Evolutionary conservation across 2,329 filamentous ascomycete species (phyloP), one percentile per base, ranked within the genome.

Genomic region (Paraphaeosphaeria minitans): DNA sequence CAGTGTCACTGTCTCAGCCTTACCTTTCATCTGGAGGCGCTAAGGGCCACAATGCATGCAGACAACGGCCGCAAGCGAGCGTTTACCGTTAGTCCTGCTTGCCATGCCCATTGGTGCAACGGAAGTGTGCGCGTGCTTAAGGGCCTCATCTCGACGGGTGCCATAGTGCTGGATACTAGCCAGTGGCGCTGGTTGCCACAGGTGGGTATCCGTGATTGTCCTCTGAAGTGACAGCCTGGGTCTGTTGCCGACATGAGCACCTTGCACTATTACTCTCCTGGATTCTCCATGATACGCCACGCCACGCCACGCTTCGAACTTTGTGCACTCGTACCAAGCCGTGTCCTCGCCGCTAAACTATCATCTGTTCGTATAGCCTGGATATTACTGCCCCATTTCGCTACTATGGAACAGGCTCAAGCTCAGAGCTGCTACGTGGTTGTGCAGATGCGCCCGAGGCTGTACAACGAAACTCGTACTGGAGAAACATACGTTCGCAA

Each of bases 1-100:
- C 49, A 51, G 52, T 52, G 12, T 8, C 33, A 27, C 24, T 57
- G 60, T 61, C 57, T 63, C 54, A 63, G 63, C 53, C 58, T 55
- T 51, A n/a, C 31, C 27, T 13, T 42, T 42, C 42, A 29, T 43
- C 27, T 29, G 37, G 21, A 35, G 31, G 35, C 37, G 33, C 49
- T 48, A 24, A 24, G 16, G 24, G 31, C 24, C 46, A 46, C 52
- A 35, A 14, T 47, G 42, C 29, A 45, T 53, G 16, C 24, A 37
- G 6, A 31, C 16, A 53, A 54, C 24, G 50, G 22, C 27, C 46
- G 12, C 50, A 57, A n/a, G 50, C 42, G 29, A 31, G 22, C 49
- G 19, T 22, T 53, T 51, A 29, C 45, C 19, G 49, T 37, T 39
- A 33, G 43, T 27, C 12, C 10, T 24, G 24, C 37, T 43, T n/a